A percentile compares a stretch with the other conserved stretches of the same genome.
Conservation (phyloP, 176 grass and related monocot species). For the Otatea glauca region DNA sequence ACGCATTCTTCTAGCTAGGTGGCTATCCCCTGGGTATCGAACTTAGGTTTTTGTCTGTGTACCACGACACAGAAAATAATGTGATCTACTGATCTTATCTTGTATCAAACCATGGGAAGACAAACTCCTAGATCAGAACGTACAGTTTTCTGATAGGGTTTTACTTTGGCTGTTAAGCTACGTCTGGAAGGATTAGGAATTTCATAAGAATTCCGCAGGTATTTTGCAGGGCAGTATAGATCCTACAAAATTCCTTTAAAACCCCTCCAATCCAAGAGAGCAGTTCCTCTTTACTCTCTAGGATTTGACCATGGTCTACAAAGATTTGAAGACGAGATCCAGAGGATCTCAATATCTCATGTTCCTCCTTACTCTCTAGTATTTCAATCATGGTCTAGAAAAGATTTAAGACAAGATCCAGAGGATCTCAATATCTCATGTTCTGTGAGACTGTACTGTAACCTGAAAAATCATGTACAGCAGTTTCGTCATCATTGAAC, state of each 20-base stretch:
- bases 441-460: neutral
- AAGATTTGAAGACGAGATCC: neutral
- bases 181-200: neutral
- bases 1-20: constrained; percentile 34
- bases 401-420: neutral
- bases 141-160: neutral
- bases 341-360: neutral
- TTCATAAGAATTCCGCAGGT: neutral
- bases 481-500: neutral
- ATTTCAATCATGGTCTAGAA: neutral
- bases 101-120: neutral
- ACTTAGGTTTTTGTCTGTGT: neutral
- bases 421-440: neutral
- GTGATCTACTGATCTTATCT: neutral
- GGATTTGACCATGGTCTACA: neutral
- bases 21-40: neutral
- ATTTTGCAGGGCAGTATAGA: neutral
- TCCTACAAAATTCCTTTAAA: neutral
- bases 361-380: neutral
- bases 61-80: neutral
- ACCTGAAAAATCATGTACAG: neutral
- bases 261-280: neutral
- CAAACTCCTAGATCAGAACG: neutral
- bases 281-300: neutral
- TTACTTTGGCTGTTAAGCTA: neutral